Evolutionary conservation across 768 basidiomycete species (phyloP).

Genomic region (Russula virescens): DNA sequence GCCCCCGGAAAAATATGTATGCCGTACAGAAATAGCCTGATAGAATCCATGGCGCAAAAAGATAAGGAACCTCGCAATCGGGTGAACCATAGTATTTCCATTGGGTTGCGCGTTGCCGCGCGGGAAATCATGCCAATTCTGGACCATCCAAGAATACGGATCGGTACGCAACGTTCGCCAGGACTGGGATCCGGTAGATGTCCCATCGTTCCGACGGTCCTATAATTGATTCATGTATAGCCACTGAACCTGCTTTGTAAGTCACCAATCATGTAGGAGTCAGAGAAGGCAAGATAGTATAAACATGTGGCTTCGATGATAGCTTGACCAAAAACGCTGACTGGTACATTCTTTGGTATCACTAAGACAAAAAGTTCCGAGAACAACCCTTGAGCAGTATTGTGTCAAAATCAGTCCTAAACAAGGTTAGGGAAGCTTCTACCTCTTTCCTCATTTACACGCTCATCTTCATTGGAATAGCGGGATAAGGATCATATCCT

Average conservation of each 20-base stretch:
- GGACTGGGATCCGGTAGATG: background rate
- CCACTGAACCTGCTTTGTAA: background rate
- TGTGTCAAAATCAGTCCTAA: background rate
- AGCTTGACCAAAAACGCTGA: background rate
- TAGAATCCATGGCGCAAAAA: background rate
- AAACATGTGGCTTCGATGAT: background rate
- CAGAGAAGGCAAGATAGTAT: background rate
- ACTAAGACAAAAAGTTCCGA: background rate
- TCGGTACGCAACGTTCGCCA: background rate
- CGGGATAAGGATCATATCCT: constrained; percentile 77
- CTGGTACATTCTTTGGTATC: background rate
- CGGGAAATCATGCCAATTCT: background rate
- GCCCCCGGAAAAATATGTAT: background rate
- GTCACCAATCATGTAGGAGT: background rate
- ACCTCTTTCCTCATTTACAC: constrained; percentile 39
- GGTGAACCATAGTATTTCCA: background rate
- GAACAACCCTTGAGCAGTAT: background rate
- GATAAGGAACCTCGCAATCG: background rate
- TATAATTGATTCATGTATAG: no score
- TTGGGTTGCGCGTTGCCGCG: background rate
- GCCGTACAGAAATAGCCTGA: background rate
- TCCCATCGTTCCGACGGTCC: background rate
- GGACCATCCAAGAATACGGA: background rate
- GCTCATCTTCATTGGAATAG: constrained; percentile 96
- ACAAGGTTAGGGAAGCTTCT: background rate